phyloP scores from a whole-genome alignment of 352 stramenopile species.

The Nothophytophthora sp. region DNA sequence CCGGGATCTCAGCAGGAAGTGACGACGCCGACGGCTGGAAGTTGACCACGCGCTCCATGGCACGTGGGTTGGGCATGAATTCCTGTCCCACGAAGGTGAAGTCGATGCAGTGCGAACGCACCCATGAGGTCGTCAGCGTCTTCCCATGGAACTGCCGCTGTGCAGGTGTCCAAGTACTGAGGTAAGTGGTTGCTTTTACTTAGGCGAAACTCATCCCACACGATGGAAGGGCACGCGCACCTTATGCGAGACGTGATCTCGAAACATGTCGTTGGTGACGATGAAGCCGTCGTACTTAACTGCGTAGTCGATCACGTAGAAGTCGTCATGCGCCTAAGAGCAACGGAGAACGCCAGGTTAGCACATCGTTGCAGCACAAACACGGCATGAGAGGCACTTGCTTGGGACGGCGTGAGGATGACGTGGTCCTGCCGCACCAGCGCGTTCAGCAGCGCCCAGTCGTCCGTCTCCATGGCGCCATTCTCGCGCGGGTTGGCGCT shows the following conservation, averaged over 20 bases:
- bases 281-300: constrained; percentile 88
- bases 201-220: too few species aligned
- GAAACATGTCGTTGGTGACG: constrained; percentile 93
- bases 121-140: constrained; percentile 57
- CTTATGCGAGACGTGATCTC: constrained; percentile 85
- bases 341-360: too few species aligned
- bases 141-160: constrained; percentile 73
- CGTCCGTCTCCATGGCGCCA: constrained; percentile 44
- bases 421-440: constrained; percentile 70
- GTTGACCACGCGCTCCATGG: constrained; percentile 68
- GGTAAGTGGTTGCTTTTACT: too few species aligned
- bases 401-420: constrained; percentile 81
- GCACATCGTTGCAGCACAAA: too few species aligned
- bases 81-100: constrained; percentile 91
- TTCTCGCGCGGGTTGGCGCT: constrained; percentile 29
- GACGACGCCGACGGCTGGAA: constrained; percentile 27
- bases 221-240: too few species aligned
- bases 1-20: neutral
- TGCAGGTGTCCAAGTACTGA: neutral
- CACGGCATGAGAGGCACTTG: too few species aligned
- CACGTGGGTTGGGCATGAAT: constrained; percentile 89
- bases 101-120: constrained; percentile 74
- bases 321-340: constrained; percentile 90
- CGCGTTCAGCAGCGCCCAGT: constrained; percentile 44
- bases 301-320: constrained; percentile 92